Conservation (phyloP, 2,329 filamentous ascomycete genomes). For the Coniochaeta ligniaria region DNA sequence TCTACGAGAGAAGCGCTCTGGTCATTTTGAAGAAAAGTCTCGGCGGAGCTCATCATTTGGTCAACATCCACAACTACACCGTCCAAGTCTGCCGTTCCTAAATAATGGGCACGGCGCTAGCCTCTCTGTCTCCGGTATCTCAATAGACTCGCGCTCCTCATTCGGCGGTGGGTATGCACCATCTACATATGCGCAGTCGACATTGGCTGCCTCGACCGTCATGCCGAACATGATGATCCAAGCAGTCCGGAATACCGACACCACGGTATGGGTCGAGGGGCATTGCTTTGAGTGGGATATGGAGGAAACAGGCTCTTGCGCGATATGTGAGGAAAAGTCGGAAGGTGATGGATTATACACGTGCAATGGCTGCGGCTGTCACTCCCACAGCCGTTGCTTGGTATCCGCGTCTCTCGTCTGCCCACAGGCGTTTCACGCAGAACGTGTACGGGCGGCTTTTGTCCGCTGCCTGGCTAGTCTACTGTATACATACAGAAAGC, state of each 20-base stretch:
- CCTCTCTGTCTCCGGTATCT: slow-evolving; percentile 51
- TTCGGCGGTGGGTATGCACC: slow-evolving; percentile 65
- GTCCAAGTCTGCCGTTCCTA: slow-evolving; percentile 68
- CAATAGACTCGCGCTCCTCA: slow-evolving; percentile 61
- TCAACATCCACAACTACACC: slow-evolving; percentile 62
- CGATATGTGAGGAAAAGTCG: slow-evolving; percentile 69
- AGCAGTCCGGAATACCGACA: slow-evolving; percentile 71
- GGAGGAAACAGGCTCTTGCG: slow-evolving; percentile 57
- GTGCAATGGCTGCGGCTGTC: slow-evolving; percentile 57
- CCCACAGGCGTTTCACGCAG: slow-evolving; percentile 52
- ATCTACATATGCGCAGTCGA: slow-evolving; percentile 80
- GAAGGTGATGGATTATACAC: slow-evolving; percentile 67
- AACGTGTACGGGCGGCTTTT: slow-evolving; percentile 57
- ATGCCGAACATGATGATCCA: slow-evolving; percentile 81
- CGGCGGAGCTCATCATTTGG: slow-evolving; percentile 91
- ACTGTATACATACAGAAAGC: slow-evolving; percentile 59
- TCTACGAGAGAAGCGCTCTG: slow-evolving; percentile 87
- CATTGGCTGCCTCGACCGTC: slow-evolving; percentile 74
- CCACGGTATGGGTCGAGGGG: slow-evolving; percentile 76
- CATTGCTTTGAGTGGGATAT: slow-evolving; percentile 67
- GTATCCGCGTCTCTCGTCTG: slow-evolving; percentile 59
- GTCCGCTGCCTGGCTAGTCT: slow-evolving; percentile 59
- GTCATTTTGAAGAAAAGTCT: slow-evolving; percentile 78
- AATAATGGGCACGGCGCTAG: slow-evolving; percentile 56
- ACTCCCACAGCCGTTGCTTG: slow-evolving; percentile 53